Evolutionary conservation across 768 basidiomycete species (phyloP).

Genomic region (Mycena vulgaris): DNA sequence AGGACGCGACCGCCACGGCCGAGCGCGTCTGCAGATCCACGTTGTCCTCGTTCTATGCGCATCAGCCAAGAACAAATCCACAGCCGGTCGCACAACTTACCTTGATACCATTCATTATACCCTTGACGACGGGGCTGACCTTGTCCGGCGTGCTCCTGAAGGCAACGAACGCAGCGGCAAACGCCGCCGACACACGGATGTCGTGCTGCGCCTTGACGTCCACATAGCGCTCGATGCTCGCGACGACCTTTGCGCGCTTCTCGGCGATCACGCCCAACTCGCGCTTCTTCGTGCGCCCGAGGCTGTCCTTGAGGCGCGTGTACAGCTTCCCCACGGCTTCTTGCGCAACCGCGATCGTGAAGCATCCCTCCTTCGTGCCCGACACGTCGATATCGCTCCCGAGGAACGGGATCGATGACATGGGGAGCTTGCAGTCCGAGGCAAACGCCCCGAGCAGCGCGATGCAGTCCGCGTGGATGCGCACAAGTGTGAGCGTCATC

Average conservation of each 20-base stretch:
- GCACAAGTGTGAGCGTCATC: conserved; percentile 85
- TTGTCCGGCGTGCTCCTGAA: conserved; percentile 91
- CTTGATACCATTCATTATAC: conserved; percentile 98
- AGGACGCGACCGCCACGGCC: conserved; percentile 87
- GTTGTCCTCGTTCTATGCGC: conserved; percentile 86
- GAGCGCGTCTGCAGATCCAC: conserved; percentile 90
- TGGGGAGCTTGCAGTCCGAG: conserved; percentile 89
- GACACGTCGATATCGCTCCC: conserved; percentile 85
- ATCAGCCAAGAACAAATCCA: background rate
- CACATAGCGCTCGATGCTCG: conserved; percentile 83
- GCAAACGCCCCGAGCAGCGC: conserved; percentile 87
- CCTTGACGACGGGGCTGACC: conserved; percentile 96
- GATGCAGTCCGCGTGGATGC: conserved; percentile 86
- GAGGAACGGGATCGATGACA: conserved; percentile 83
- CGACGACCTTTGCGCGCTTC: conserved; percentile 76
- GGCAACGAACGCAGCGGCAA: conserved; percentile 93
- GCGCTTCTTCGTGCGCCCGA: conserved; percentile 85
- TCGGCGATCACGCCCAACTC: conserved; percentile 83
- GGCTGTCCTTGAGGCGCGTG: conserved; percentile 77
- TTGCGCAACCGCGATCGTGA: conserved; percentile 86
- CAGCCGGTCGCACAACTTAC: conserved; percentile 60
- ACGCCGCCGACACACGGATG: conserved; percentile 88
- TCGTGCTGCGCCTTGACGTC: conserved; percentile 91
- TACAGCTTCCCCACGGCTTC: conserved; percentile 80
- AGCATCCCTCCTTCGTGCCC: conserved; percentile 73